A percentile compares a stretch with the other conserved stretches of the same genome.
Evolutionary conservation across 805 yeast species (phyloP).

Genomic region (Candida chilensis): DNA sequence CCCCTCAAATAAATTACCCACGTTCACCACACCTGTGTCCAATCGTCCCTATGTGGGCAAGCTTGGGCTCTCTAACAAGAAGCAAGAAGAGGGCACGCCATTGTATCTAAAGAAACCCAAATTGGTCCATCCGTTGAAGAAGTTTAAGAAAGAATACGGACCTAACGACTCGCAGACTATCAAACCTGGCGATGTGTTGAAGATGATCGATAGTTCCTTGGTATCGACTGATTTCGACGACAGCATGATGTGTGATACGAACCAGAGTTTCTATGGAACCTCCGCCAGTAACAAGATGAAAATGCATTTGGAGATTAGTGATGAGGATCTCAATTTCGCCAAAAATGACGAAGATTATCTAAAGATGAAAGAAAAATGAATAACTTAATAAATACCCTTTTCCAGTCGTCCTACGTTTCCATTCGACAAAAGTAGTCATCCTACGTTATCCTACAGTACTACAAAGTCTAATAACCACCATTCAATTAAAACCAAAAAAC

Average conservation of each 20-base stretch:
- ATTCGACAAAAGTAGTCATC: too few relatives aligned
- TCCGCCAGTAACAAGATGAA: not conserved
- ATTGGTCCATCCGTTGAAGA: not conserved
- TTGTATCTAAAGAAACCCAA: not conserved
- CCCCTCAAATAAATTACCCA: not conserved
- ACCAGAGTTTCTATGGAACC: not conserved
- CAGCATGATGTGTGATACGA: not conserved
- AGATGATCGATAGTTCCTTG: conserved; percentile 1
- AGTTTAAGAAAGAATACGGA: conserved; percentile 1
- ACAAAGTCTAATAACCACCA: too few relatives aligned
- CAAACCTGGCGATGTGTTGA: conserved; percentile 1
- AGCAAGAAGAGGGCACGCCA: not conserved
- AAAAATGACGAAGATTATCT: conserved; percentile 30
- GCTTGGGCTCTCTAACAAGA: not conserved
- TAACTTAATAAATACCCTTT: too few relatives aligned
- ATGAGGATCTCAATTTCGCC: conserved; percentile 10
- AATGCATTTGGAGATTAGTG: not conserved
- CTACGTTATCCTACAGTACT: too few relatives aligned
- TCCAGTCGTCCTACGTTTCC: too few relatives aligned
- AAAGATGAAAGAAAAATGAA: conserved; percentile 16
- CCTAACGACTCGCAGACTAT: not conserved
- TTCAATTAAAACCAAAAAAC: too few relatives aligned
- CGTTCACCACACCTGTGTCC: not conserved
- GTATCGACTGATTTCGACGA: conserved; percentile 1
- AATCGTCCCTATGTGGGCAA: not conserved